Base-by-base conservation (phyloP, 495 filamentous ascomycete species). In the Trichocladium uniseriatum region DNA sequence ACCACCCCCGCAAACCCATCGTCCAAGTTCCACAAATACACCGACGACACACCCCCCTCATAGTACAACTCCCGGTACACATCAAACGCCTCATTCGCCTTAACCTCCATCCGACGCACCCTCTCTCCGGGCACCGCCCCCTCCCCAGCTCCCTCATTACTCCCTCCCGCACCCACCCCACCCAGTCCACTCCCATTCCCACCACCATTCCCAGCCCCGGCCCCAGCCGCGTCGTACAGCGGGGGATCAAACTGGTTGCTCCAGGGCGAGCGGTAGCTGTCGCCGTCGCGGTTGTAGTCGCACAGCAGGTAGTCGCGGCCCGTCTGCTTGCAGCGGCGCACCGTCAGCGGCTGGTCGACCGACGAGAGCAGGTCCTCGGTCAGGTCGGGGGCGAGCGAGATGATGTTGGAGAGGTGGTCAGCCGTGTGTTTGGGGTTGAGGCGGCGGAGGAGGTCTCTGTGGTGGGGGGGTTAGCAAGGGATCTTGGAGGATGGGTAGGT, bases 241-340 rank as follows among this genome's bases (percentile, higher is more conserved):
- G 84, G 83, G 1, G 91, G 92, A 60, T 96, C 89, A 63, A 97
- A 99, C 68, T 96, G 87, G 68, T 96, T 96, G 72, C 83, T 90
- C 92, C 92, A 99, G 28, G 92, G 92, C 53, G 86, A 92, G 28
- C 92, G 85, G 75, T 94, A 94, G 70, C 83, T 89, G 68, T 96
- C 92, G 44, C 94, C 94, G 69, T 99, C 92, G 44, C 92, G 89
- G 76, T 99, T 99, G 75, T 97, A 99, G 76, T 99, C 92, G 75
- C 92, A 99, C 53, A 95, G 86, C 35, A 99, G 80, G 72, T 95
- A 99, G 71, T 97, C 92, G 45, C 90, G 85, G 53, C 86, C 88
- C 47, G 86, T 87, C 67, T 89, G 86, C 47, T 76, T 74, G 74
- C 92, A 97, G 52, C 85, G 84, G 50, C 82, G 82, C 39, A 92